Conservation (phyloP, 805 yeast genomes). For the Barnettozyma vustinii region DNA sequence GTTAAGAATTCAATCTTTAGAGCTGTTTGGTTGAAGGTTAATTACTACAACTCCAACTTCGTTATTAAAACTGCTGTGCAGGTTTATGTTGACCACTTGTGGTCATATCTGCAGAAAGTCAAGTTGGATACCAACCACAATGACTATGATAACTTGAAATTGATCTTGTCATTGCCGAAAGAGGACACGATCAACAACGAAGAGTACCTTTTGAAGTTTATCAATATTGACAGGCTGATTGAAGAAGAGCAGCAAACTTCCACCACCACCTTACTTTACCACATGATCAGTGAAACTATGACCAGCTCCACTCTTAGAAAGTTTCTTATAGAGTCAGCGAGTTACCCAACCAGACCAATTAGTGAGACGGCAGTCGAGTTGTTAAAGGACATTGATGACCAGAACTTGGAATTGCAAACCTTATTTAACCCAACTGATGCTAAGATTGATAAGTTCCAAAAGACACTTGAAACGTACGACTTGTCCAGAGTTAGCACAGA, state of each 20-base stretch:
- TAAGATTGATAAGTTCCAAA: slow-evolving; percentile 19
- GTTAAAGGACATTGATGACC: slow-evolving; percentile 13
- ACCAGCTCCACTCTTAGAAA: slow-evolving; percentile 20
- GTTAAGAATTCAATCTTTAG: slow-evolving; percentile 24
- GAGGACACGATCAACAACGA: slow-evolving; percentile 25
- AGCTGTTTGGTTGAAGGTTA: slow-evolving; percentile 20
- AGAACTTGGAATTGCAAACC: slow-evolving; percentile 23
- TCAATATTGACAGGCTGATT: slow-evolving; percentile 14
- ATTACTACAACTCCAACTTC: slow-evolving; percentile 15
- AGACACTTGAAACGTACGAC: slow-evolving; percentile 17
- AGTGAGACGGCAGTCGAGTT: slow-evolving; percentile 14
- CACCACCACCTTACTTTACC: slow-evolving; percentile 15
- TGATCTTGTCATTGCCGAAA: slow-evolving; percentile 22
- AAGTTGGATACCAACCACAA: slow-evolving; percentile 13
- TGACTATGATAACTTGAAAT: slow-evolving; percentile 24
- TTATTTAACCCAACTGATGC: slow-evolving; percentile 26
- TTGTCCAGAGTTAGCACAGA: slow-evolving; percentile 18
- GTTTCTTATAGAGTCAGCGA: slow-evolving; percentile 21
- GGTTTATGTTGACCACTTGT: slow-evolving; percentile 22
- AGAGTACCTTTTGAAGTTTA: slow-evolving; percentile 18
- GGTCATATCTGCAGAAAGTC: slow-evolving; percentile 24
- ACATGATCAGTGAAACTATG: slow-evolving; percentile 19
- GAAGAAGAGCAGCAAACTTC: slow-evolving; percentile 16
- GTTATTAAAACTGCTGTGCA: slow-evolving; percentile 16
- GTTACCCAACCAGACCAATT: slow-evolving; percentile 15